phyloP scores from a whole-genome alignment of 106 monocot genomes.

The Apostasia shenzhenica region DNA sequence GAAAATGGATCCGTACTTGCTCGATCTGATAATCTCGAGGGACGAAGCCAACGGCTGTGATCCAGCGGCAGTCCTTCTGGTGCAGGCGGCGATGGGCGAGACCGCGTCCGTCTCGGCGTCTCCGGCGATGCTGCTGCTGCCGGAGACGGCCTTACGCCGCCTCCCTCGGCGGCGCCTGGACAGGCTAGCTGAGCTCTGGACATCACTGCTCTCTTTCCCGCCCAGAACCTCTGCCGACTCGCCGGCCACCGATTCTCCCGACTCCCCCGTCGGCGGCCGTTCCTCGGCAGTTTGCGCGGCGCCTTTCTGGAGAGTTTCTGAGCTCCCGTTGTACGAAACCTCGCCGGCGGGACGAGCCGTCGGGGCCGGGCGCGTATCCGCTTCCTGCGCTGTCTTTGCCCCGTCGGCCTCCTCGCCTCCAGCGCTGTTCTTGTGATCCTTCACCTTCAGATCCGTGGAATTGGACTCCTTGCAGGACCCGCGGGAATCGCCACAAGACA shows the following conservation, averaged over 20 bases:
- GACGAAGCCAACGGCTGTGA: conserved; percentile 61
- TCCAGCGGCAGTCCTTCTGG: conserved; percentile 11
- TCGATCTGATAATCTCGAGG: conserved; percentile 54
- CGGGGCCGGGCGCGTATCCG: background rate
- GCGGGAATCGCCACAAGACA: conserved; percentile 25
- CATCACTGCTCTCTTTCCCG: conserved; percentile 62
- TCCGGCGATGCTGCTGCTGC: conserved; percentile 17
- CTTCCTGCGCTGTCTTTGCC: background rate
- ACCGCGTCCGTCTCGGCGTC: conserved; percentile 30
- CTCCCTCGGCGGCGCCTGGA: conserved; percentile 21
- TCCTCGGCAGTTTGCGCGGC: conserved; percentile 2
- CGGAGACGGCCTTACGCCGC: conserved; percentile 5
- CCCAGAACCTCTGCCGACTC: conserved; percentile 12
- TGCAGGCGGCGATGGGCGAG: conserved; percentile 4
- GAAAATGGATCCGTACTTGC: conserved; percentile 57
- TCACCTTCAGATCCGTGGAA: conserved; percentile 33
- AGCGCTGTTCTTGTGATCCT: conserved; percentile 4
- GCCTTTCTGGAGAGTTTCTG: conserved; percentile 34
- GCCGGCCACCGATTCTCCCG: conserved; percentile 56
- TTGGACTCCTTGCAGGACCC: conserved; percentile 62
- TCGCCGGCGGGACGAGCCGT: conserved; percentile 15
- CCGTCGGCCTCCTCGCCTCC: conserved; percentile 10
- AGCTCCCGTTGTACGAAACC: conserved; percentile 61
- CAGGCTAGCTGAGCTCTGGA: conserved; percentile 84
- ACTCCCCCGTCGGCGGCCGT: conserved; percentile 11